Conservation (phyloP, 1,284 basidiomycete species). For the Vanrija sp. region DNA sequence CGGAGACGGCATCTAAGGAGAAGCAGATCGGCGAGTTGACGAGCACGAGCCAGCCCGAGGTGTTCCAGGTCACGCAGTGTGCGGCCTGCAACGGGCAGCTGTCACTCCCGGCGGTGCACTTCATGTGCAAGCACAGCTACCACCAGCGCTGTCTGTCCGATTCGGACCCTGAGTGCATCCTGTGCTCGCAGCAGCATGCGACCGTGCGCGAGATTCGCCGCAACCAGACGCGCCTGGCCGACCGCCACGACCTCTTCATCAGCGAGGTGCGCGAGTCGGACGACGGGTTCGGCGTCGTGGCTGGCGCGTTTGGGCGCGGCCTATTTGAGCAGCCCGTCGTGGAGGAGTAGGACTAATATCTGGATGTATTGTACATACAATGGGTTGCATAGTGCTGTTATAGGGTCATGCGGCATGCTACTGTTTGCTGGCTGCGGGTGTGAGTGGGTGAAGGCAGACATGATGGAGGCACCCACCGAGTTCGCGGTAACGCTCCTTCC, state of each 20-base stretch:
- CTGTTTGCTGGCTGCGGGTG: conserved; percentile 5
- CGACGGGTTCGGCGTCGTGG: conserved; percentile 75
- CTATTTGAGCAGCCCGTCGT: conserved; percentile 41
- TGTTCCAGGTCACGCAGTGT: conserved; percentile 92
- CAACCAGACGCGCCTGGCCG: conserved; percentile 74
- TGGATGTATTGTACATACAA: not conserved
- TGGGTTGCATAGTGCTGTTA: not conserved
- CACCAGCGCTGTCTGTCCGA: conserved; percentile 86
- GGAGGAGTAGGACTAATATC: not conserved
- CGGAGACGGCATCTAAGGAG: conserved; percentile 75
- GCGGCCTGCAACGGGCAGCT: conserved; percentile 80
- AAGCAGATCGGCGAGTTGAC: conserved; percentile 76
- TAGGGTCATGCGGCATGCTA: not conserved
- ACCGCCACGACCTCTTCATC: conserved; percentile 84
- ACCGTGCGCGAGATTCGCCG: conserved; percentile 80
- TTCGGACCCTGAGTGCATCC: conserved; percentile 81
- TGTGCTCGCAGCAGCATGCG: conserved; percentile 79
- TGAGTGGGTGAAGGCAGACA: not conserved
- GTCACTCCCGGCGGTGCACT: conserved; percentile 89
- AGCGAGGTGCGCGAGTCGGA: conserved; percentile 79
- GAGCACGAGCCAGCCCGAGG: conserved; percentile 68
- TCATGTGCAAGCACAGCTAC: conserved; percentile 97
- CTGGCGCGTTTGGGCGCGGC: conserved; percentile 72
- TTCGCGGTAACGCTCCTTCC: conserved; percentile 46
- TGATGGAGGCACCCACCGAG: conserved; percentile 25